phyloP scores from a whole-genome alignment of 805 yeast species.

The Monosporozyma aquatica region DNA sequence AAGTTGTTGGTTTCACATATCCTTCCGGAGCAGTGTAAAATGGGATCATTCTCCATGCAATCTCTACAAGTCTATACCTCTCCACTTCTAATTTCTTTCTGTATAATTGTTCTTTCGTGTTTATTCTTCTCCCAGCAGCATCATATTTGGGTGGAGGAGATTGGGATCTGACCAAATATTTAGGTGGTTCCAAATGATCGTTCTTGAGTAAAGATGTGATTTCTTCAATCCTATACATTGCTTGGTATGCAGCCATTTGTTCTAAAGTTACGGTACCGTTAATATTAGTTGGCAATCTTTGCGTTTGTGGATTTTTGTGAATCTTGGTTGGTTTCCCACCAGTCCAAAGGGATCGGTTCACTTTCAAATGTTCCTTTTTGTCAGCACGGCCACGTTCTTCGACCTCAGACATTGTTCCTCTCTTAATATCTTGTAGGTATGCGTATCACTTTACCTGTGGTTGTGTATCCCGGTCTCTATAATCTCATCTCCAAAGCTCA shows the following conservation, averaged over 20 bases:
- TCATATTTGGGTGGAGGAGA: constrained; percentile 94
- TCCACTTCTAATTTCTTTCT: constrained; percentile 62
- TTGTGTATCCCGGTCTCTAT: too few species aligned
- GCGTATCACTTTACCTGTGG: too few species aligned
- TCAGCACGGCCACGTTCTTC: constrained; percentile 1
- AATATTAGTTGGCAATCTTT: constrained; percentile 34
- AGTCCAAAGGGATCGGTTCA: background rate
- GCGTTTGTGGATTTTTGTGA: background rate
- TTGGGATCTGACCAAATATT: constrained; percentile 49
- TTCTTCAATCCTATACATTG: constrained; percentile 69
- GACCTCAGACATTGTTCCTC: background rate
- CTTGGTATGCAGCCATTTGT: constrained; percentile 68
- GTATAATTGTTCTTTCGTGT: constrained; percentile 69
- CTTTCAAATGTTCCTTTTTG: background rate
- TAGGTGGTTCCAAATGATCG: constrained; percentile 33
- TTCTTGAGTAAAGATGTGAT: constrained; percentile 46
- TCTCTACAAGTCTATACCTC: constrained; percentile 67
- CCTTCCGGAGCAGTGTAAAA: constrained; percentile 72
- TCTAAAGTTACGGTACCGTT: constrained; percentile 55
- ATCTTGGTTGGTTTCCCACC: constrained; percentile 7
- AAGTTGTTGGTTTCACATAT: constrained; percentile 60
- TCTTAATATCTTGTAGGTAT: too few species aligned
- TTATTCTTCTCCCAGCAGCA: constrained; percentile 67
- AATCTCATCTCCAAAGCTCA: too few species aligned
- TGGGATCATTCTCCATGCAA: constrained; percentile 64